phyloP scores from a whole-genome alignment of 257 asterid species.

The Paulownia fortunei region DNA sequence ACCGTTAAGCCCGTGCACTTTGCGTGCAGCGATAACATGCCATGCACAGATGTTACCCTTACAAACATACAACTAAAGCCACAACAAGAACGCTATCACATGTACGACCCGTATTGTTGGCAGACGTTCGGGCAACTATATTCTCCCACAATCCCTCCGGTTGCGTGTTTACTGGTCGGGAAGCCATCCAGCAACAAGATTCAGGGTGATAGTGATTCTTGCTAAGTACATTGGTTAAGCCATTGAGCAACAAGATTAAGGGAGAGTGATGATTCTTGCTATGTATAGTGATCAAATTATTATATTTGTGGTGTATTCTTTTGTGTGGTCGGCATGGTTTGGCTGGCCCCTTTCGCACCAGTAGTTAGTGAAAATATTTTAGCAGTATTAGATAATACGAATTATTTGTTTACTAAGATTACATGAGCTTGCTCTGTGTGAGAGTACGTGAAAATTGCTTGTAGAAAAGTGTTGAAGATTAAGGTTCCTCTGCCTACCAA shows the following conservation, averaged over 20 bases:
- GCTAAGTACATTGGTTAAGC: constrained; percentile 41
- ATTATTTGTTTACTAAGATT: constrained; percentile 26
- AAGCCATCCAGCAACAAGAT: constrained; percentile 78
- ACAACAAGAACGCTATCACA: constrained; percentile 60
- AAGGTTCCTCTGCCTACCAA: not conserved
- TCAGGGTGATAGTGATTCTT: constrained; percentile 71
- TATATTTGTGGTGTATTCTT: constrained; percentile 49
- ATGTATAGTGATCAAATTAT: constrained; percentile 30
- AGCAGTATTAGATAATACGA: constrained; percentile 39
- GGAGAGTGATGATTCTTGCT: constrained; percentile 28
- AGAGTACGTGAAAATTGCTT: constrained; percentile 4
- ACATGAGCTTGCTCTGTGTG: constrained; percentile 31
- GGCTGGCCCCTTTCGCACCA: constrained; percentile 70
- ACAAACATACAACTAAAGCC: constrained; percentile 68
- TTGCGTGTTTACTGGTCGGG: constrained; percentile 65
- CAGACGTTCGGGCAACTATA: constrained; percentile 77
- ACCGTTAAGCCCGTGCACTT: constrained; percentile 88
- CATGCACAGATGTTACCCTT: constrained; percentile 80
- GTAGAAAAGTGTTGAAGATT: not conserved
- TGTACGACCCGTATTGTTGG: constrained; percentile 94
- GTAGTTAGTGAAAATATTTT: constrained; percentile 43
- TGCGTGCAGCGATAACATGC: constrained; percentile 85
- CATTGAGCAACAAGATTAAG: constrained; percentile 12
- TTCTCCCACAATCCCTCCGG: constrained; percentile 79
- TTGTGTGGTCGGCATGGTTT: constrained; percentile 73